Evolutionary conservation across 2,329 filamentous ascomycete genomes (phyloP).

Genomic region (Epichloe sylvatica): DNA sequence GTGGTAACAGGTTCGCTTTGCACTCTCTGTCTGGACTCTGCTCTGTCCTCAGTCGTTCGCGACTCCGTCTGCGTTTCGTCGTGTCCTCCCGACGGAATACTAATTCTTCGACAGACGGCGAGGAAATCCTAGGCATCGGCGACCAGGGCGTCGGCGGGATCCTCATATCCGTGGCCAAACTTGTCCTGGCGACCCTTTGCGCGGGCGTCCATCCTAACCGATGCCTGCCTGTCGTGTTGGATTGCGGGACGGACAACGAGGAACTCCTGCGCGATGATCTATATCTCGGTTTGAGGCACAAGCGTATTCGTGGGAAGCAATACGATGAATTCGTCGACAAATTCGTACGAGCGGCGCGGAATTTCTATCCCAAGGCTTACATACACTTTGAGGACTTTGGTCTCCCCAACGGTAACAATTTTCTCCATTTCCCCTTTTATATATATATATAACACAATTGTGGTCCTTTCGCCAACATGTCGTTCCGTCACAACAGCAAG

Average conservation of each 20-base stretch:
- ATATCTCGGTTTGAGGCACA: conserved; percentile 61
- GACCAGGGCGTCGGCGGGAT: conserved; percentile 80
- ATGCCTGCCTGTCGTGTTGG: conserved; percentile 67
- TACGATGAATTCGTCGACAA: conserved; percentile 67
- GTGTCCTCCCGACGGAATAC: neutral
- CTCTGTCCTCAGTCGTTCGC: neutral
- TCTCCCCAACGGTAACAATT: conserved; percentile 46
- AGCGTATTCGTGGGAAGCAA: conserved; percentile 51
- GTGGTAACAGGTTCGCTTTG: conserved; percentile 56
- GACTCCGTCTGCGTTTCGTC: neutral
- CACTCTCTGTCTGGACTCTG: neutral
- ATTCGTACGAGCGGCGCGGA: conserved; percentile 55
- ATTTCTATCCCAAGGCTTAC: conserved; percentile 64
- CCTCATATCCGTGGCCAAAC: conserved; percentile 70
- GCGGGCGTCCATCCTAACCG: conserved; percentile 73
- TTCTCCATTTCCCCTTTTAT: neutral
- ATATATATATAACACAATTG: neutral
- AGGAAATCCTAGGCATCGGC: conserved; percentile 73
- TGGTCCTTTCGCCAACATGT: neutral
- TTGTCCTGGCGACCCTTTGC: conserved; percentile 70
- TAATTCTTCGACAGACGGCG: conserved; percentile 28
- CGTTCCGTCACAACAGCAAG: conserved; percentile 32
- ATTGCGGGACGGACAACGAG: conserved; percentile 76
- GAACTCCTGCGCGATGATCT: conserved; percentile 59
- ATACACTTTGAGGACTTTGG: conserved; percentile 89